Base-by-base conservation (phyloP, 83 land plant genomes). In the Diphasiastrum complanatum region DNA sequence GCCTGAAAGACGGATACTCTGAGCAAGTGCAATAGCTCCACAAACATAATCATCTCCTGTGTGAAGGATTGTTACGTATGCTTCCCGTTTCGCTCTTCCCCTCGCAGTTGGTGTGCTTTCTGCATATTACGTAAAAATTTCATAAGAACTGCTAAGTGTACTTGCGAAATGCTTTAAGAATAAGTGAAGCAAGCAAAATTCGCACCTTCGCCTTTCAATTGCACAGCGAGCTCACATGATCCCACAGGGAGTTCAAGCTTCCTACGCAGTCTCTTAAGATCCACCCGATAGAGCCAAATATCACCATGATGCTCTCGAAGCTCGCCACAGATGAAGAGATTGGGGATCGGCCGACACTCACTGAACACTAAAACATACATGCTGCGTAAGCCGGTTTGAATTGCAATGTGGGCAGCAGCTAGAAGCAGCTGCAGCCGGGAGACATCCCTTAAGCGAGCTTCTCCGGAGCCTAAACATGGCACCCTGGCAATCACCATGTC, bases 1-100 rank as follows among this genome's bases (percentile, higher is more conserved):
- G 6, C 91, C 91, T n/a, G 80, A 48, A 71, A 63, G 67, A 1
- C 87, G 84, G 32, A 86, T 86, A 63, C 91, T 86, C 62, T 78
- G 91, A 29, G 84, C 91, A 1, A 83, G 82, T n/a, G 82, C 64
- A 28, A 86, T 80, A n/a, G 87, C 91, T 2, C 91, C 91, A 63
- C 91, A 86, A 1, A 86, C 84, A 43, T 86, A 86, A 3, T 75
- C 48, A 34, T 79, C 71, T 11, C 84, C 87, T 1, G 91, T 83
- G 55, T 86, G 91, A 0, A 86, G 77, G 26, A 86, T 86, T 28
- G 87, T 86, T 19, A 82, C 84, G 33, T 86, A 86, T 36, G 91
- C 91, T 51, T 83, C 91, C 5, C 79, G 12, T 51, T 50, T 12
- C 10, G 1, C 18, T 8, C 25, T 4, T 30, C 20, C 0, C 22